phyloP scores from a whole-genome alignment of 2,329 filamentous ascomycete genomes.

The Diaporthe helianthi region DNA sequence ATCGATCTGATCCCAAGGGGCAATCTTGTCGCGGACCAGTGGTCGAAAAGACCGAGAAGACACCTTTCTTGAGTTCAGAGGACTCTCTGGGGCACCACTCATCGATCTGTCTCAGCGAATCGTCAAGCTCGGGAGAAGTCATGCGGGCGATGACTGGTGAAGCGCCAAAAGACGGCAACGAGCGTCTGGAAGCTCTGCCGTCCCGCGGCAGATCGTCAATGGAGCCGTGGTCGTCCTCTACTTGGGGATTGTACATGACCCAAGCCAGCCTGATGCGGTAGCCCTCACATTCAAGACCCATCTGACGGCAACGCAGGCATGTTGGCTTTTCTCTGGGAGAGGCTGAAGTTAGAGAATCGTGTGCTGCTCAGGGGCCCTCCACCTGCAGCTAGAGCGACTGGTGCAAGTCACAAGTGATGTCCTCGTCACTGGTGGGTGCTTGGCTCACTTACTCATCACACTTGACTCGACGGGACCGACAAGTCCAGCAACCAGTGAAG shows the following conservation, averaged over 20 bases:
- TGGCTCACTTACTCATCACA: constrained; percentile 34
- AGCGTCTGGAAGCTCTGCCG: background rate
- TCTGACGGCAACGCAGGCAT: constrained; percentile 32
- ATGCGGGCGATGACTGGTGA: background rate
- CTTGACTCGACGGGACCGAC: constrained; percentile 36
- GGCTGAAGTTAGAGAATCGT: background rate
- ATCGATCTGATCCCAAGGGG: background rate
- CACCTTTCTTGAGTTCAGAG: background rate
- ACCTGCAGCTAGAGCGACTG: background rate
- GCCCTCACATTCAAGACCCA: constrained; percentile 36
- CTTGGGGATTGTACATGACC: constrained; percentile 19
- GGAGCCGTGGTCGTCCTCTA: background rate
- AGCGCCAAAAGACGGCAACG: background rate
- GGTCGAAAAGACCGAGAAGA: background rate
- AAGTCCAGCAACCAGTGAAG: constrained; percentile 37
- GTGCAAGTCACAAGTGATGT: background rate
- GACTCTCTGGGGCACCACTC: background rate
- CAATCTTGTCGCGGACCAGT: too few species aligned
- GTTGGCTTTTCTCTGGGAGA: constrained; percentile 10
- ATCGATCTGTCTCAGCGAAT: background rate
- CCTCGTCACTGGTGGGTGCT: background rate
- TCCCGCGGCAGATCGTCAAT: background rate
- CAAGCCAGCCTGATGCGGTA: constrained; percentile 37
- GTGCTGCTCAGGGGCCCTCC: background rate
- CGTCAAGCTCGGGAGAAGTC: background rate